A percentile compares a stretch with the other conserved stretches of the same genome.
These are phyloP conservation scores for Pestalotiopsis fici DNA, from an alignment of 2,329 filamentous ascomycete genomes.

Conservation along the genomic window DNA sequence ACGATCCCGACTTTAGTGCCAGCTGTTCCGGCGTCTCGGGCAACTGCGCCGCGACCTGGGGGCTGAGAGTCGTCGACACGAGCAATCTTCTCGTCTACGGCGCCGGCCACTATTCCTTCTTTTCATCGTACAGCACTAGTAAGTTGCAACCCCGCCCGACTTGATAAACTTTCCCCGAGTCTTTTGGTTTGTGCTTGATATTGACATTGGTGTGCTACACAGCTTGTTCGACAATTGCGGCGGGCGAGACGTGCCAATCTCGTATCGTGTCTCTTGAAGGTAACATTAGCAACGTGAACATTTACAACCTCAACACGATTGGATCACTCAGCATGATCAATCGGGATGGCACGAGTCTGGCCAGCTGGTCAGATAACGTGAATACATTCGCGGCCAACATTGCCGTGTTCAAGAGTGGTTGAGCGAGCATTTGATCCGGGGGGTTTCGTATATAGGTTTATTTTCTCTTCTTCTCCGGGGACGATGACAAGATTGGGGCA, in stretches of 20 bases:
- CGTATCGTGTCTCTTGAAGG: constrained; percentile 40
- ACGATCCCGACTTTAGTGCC: constrained; percentile 50
- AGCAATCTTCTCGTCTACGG: constrained; percentile 56
- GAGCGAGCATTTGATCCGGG: not conserved
- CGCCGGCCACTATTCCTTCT: constrained; percentile 61
- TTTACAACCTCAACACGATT: constrained; percentile 50
- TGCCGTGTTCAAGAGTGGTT: constrained; percentile 23
- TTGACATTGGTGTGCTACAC: not conserved
- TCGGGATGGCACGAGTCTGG: constrained; percentile 28
- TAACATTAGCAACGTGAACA: constrained; percentile 31
- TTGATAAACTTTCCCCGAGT: not conserved
- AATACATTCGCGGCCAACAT: constrained; percentile 31
- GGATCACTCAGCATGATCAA: constrained; percentile 40
- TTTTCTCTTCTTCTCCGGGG: not conserved
- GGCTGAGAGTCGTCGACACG: constrained; percentile 57
- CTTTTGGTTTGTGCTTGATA: not conserved
- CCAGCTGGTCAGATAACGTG: constrained; percentile 30
- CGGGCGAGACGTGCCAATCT: constrained; percentile 39
- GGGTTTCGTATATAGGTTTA: not conserved
- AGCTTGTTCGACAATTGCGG: constrained; percentile 35
- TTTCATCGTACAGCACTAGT: constrained; percentile 57
- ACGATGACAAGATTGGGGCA: not conserved
- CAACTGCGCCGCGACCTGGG: constrained; percentile 55
- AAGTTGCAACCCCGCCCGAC: constrained; percentile 14
- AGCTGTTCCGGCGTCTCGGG: constrained; percentile 38